Evolutionary conservation across 768 basidiomycete genomes (phyloP).

Genomic region (Vishniacozyma victoriae): DNA sequence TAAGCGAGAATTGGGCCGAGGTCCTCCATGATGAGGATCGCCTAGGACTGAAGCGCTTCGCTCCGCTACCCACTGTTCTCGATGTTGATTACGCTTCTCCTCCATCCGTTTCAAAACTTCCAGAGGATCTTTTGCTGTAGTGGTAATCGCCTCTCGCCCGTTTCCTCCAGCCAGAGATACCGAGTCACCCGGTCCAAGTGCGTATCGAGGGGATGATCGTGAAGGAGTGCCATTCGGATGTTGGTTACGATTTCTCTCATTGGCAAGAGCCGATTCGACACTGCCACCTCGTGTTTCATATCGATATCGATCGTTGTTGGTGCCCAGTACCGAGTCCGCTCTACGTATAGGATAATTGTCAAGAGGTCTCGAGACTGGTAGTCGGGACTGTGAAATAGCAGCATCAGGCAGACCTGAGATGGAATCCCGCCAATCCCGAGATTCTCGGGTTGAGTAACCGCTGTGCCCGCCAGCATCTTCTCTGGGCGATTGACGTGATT

Average conservation of each 20-base stretch:
- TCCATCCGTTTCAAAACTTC: conserved; percentile 29
- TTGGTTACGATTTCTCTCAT: conserved; percentile 11
- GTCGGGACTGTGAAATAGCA: too few relatives aligned
- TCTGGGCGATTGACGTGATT: conserved; percentile 2
- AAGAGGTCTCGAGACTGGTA: conserved; percentile 11
- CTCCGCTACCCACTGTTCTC: conserved; percentile 27
- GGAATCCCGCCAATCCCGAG: conserved; percentile 24
- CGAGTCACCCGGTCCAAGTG: conserved; percentile 22
- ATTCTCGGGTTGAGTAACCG: too few relatives aligned
- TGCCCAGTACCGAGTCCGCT: conserved; percentile 15
- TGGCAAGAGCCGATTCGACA: neutral
- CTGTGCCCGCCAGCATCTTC: too few relatives aligned
- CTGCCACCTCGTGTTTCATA: conserved; percentile 6
- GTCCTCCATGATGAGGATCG: conserved; percentile 9
- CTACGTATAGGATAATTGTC: conserved; percentile 8
- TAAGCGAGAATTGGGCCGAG: too few relatives aligned
- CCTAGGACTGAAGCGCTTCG: conserved; percentile 18
- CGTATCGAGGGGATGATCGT: conserved; percentile 8
- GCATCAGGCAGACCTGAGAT: conserved; percentile 24
- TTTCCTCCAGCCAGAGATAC: conserved; percentile 17
- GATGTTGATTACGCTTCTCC: conserved; percentile 19
- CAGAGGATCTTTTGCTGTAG: conserved; percentile 23
- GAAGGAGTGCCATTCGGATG: too few relatives aligned
- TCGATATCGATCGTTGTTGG: conserved; percentile 2
- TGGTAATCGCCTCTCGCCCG: neutral